These are phyloP conservation scores for Jackrogersella multiformis DNA, from an alignment of 495 filamentous ascomycete genomes.

Conservation along the genomic window DNA sequence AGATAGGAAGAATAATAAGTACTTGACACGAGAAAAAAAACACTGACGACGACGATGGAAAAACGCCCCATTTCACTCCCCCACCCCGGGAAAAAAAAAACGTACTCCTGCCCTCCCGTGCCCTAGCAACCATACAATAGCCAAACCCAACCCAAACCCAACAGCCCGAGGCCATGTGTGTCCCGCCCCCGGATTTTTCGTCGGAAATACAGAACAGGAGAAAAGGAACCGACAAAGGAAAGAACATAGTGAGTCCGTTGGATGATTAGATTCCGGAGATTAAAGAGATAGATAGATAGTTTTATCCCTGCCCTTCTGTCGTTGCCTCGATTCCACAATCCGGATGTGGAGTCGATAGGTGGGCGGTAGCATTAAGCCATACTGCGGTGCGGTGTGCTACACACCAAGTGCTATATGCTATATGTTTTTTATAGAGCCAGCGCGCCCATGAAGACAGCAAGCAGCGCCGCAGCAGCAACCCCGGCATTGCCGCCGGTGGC, in stretches of 20 bases:
- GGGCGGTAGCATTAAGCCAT: too few species aligned
- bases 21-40: neutral
- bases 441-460: constrained; percentile 17
- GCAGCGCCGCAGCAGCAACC: constrained; percentile 8
- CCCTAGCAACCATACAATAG: neutral
- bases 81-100: too few species aligned
- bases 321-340: neutral
- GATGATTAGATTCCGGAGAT: constrained; percentile 1
- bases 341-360: too few species aligned
- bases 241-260: too few species aligned
- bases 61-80: neutral
- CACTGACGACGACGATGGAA: neutral
- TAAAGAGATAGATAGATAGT: constrained; percentile 9
- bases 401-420: too few species aligned
- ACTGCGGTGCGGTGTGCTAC: too few species aligned
- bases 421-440: constrained; percentile 24
- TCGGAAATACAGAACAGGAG: constrained; percentile 21
- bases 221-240: constrained; percentile 17
- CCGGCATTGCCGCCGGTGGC: neutral
- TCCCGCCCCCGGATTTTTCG: neutral
- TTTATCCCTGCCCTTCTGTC: neutral
- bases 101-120: neutral
- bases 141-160: neutral
- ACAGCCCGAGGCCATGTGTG: neutral
- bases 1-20: neutral